Evolutionary conservation across 495 filamentous ascomycete genomes (phyloP), one percentile per base, ranked within the genome.

Genomic region (Trichoderma gamsii): DNA sequence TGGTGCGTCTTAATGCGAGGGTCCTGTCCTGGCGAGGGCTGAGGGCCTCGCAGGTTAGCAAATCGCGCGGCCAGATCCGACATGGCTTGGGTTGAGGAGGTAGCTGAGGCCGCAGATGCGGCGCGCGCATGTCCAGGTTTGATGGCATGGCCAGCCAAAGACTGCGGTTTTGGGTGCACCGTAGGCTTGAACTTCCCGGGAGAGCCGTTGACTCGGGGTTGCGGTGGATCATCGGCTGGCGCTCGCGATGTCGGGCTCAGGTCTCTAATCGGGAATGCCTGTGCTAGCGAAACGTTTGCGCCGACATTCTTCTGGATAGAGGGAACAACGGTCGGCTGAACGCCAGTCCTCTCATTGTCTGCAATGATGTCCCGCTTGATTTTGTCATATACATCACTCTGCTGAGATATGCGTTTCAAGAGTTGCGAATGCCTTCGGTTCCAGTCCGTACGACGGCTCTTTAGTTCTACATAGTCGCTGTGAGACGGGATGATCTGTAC

Each of bases 401-500:
- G 56, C 56, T 61, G 56, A 25, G 56, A 18, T 13, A 61, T 61
- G 3, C 25, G 5, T 7, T 61, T 61, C 56, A 61, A 61, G 56
- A 61, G 56, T 9, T 18, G 16, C 12, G 13, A 13, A 32, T 61
- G 56, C 16, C 56, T 27, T 27, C 27, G 56, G 29, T 61, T 61
- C 56, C 56, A 61, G 18, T 77, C 76, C 8, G 11, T 16, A 23
- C 82, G 74, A 63, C 82, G 80, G 12, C 72, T 69, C 52, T 80
- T 75, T 23, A 89, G 72, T 16, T 78, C 76, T 16, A 80, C 82
- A 72, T 84, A 92, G 41, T 91, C 89, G 64, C 85, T 86, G 70
- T 92, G 88, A 43, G 80, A 80, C 11, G 92, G 92, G 43, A 97
- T 88, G 43, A 88, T 79, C 49, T 93, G 84, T 27, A 90, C 81